These are phyloP conservation scores for Microsporum ferrugineum DNA, from an alignment of 2,329 filamentous ascomycete species.

Conservation along the genomic window DNA sequence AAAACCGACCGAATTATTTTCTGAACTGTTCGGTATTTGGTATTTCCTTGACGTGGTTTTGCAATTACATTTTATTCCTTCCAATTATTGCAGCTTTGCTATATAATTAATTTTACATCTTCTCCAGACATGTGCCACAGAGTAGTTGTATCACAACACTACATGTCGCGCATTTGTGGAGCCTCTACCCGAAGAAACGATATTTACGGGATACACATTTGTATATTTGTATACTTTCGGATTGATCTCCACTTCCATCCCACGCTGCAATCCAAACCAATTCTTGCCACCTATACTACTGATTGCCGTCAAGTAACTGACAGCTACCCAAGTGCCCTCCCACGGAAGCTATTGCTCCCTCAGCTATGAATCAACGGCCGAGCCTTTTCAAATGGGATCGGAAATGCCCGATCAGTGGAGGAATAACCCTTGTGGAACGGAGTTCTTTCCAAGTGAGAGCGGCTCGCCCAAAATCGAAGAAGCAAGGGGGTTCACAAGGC, in stretches of 20 bases:
- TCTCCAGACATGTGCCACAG: constrained; percentile 28
- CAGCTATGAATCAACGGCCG: not conserved
- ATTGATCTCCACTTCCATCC: not conserved
- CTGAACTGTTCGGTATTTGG: not conserved
- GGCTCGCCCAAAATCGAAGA: not conserved
- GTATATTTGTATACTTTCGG: not conserved
- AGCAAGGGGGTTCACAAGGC: not conserved
- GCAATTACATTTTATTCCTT: constrained; percentile 8
- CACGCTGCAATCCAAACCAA: not conserved
- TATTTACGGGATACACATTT: not conserved
- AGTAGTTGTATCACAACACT: not conserved
- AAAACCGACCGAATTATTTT: not conserved
- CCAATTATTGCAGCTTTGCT: constrained; percentile 8
- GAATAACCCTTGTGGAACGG: not conserved
- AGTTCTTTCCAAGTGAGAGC: not conserved
- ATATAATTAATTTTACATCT: constrained; percentile 31
- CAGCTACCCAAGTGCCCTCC: not conserved
- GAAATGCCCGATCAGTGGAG: not conserved
- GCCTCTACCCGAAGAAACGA: not conserved
- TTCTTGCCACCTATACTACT: not conserved
- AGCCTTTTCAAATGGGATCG: not conserved
- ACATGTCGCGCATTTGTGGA: constrained; percentile 4
- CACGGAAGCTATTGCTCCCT: not conserved
- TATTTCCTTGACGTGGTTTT: constrained; percentile 10
- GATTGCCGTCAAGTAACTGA: not conserved